A percentile compares a stretch with the other conserved stretches of the same genome.
These are phyloP conservation scores for Nannochloris sp. DNA, from an alignment of 139 green algal species.

Conservation along the genomic window DNA sequence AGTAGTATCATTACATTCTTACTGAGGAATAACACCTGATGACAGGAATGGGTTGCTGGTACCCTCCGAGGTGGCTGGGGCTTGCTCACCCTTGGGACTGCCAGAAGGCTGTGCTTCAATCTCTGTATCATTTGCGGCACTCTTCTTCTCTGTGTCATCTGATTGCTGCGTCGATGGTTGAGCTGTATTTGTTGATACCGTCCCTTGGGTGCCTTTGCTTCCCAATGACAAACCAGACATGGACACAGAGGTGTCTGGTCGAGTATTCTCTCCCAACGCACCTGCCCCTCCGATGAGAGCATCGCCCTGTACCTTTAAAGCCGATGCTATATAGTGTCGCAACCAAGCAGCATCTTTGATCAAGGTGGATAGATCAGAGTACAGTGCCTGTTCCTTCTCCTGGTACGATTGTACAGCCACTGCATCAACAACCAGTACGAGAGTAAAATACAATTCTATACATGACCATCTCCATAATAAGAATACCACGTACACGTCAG, in stretches of 20 bases:
- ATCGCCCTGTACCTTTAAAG: slow-evolving; percentile 11
- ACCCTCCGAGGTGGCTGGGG: background rate
- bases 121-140: too few relatives aligned
- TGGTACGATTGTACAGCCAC: slow-evolving; percentile 14
- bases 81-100: background rate
- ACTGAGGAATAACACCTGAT: slow-evolving; percentile 4
- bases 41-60: slow-evolving; percentile 3
- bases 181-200: too few relatives aligned
- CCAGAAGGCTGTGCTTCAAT: background rate
- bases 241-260: background rate
- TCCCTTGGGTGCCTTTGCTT: background rate
- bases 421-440: background rate
- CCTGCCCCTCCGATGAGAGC: slow-evolving; percentile 1
- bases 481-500: slow-evolving; percentile 14
- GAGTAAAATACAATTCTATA: background rate
- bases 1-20: background rate
- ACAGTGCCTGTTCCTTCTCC: slow-evolving; percentile 49
- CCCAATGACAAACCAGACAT: background rate
- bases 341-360: slow-evolving; percentile 25
- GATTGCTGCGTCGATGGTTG: too few relatives aligned
- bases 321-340: slow-evolving; percentile 17
- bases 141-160: too few relatives aligned
- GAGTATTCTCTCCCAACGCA: slow-evolving; percentile 4
- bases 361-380: slow-evolving; percentile 18
- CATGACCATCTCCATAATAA: background rate